These are phyloP conservation scores for Annulohypoxylon moriforme DNA, from an alignment of 495 filamentous ascomycete genomes.

Conservation along the genomic window DNA sequence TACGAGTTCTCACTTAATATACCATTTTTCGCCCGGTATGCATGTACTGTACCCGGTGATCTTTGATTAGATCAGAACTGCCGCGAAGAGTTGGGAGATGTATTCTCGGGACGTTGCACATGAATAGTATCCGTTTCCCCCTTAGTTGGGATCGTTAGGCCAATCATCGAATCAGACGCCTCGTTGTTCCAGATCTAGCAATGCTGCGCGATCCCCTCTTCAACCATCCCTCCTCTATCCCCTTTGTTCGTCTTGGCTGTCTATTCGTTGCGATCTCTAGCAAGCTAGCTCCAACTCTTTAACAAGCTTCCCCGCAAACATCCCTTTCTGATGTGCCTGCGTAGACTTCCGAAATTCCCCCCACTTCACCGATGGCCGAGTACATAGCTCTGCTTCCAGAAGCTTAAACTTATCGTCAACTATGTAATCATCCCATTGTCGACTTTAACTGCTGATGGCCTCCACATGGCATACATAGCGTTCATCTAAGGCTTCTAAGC, in stretches of 20 bases:
- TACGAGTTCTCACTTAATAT: constrained; percentile 39
- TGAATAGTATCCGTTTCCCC: constrained; percentile 21
- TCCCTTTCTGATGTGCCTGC: constrained; percentile 9
- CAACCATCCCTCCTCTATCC: neutral
- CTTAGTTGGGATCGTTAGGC: constrained; percentile 33
- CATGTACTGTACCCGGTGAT: constrained; percentile 32
- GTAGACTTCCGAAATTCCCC: constrained; percentile 13
- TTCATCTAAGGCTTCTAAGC: neutral
- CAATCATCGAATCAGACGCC: constrained; percentile 21
- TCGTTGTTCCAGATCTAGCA: constrained; percentile 38
- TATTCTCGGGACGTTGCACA: constrained; percentile 35
- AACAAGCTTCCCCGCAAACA: constrained; percentile 43
- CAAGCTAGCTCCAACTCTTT: constrained; percentile 33
- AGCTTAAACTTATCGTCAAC: neutral
- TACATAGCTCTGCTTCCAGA: constrained; percentile 11
- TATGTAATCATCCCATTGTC: constrained; percentile 4
- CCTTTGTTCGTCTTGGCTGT: constrained; percentile 25
- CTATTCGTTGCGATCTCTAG: constrained; percentile 17
- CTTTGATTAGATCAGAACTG: constrained; percentile 39
- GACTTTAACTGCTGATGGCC: neutral
- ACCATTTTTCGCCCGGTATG: constrained; percentile 26
- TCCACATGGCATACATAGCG: constrained; percentile 6
- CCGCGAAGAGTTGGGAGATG: constrained; percentile 30
- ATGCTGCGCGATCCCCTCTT: constrained; percentile 27
- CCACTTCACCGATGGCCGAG: constrained; percentile 49